These are phyloP conservation scores for Coelastrella sp. DNA, from an alignment of 139 green algal genomes.

Conservation along the genomic window DNA sequence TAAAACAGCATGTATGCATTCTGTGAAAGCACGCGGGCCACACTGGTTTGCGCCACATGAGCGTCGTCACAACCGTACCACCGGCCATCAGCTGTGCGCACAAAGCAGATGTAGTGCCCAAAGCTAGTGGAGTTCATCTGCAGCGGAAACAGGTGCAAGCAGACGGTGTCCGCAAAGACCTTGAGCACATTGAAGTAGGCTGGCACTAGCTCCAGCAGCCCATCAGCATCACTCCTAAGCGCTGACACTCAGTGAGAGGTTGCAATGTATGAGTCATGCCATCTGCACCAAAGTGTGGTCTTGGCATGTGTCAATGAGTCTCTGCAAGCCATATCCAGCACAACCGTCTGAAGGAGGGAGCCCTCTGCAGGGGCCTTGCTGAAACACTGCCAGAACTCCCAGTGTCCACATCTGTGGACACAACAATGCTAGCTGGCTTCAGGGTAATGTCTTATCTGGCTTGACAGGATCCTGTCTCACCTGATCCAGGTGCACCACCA, in stretches of 20 bases:
- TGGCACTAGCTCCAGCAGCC: too few species aligned
- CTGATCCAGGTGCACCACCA: conserved; percentile 75
- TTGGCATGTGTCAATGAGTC: too few species aligned
- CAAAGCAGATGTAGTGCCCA: conserved; percentile 53
- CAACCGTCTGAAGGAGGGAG: too few species aligned
- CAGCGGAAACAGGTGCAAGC: background rate
- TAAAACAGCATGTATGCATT: conserved; percentile 70
- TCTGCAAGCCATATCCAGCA: too few species aligned
- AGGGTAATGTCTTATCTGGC: too few species aligned
- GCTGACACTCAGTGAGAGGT: too few species aligned
- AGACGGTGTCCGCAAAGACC: background rate
- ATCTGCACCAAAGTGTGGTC: too few species aligned
- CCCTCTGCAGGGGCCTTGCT: too few species aligned
- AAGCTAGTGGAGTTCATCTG: conserved; percentile 45
- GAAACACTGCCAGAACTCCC: too few species aligned
- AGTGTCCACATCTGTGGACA: background rate
- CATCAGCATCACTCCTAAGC: too few species aligned
- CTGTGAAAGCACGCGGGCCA: conserved; percentile 12
- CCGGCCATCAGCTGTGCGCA: conserved; percentile 25
- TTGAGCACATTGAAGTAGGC: too few species aligned
- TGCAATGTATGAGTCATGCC: too few species aligned
- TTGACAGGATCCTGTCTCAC: background rate
- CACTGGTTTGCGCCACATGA: conserved; percentile 9
- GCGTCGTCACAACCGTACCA: conserved; percentile 63
- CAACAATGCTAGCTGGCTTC: background rate